Percentiles rank a stretch among this genome's conserved stretches.
These are phyloP conservation scores for Exophiala alcalophila DNA, from an alignment of 2,329 filamentous ascomycete species.

Conservation along the genomic window DNA sequence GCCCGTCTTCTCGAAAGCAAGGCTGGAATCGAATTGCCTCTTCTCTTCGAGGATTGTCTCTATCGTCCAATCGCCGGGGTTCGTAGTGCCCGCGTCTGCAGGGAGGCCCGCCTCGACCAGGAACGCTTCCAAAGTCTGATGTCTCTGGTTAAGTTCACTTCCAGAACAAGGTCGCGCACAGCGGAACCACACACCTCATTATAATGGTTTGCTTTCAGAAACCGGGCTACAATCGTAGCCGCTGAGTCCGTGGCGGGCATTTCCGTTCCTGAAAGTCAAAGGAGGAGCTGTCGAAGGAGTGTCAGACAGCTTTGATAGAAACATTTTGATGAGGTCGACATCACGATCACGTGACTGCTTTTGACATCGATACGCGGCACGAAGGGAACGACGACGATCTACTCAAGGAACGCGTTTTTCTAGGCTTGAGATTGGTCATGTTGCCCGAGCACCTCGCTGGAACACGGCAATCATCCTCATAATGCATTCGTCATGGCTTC, in stretches of 20 bases:
- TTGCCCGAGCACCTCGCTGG: slow-evolving; percentile 5
- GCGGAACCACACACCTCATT: slow-evolving; percentile 28
- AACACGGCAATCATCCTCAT: not conserved
- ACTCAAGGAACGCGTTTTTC: too few relatives aligned
- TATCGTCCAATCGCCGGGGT: slow-evolving; percentile 50
- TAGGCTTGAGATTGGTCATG: too few relatives aligned
- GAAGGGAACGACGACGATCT: not conserved
- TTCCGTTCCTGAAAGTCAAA: slow-evolving; percentile 3
- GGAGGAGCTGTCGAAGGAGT: not conserved
- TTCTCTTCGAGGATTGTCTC: slow-evolving; percentile 62
- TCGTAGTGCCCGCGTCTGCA: slow-evolving; percentile 45
- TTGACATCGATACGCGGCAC: not conserved
- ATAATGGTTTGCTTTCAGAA: slow-evolving; percentile 44
- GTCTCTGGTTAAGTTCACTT: not conserved
- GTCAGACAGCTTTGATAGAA: not conserved
- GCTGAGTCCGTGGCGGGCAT: slow-evolving; percentile 31
- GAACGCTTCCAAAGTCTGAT: slow-evolving; percentile 57
- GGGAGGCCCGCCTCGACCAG: slow-evolving; percentile 56
- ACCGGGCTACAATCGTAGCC: slow-evolving; percentile 42
- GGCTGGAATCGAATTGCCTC: slow-evolving; percentile 54
- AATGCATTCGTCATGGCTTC: slow-evolving; percentile 13
- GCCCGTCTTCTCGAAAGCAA: slow-evolving; percentile 56
- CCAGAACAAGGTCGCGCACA: not conserved
- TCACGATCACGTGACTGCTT: not conserved
- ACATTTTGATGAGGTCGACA: not conserved